A percentile compares a stretch with the other conserved stretches of the same genome.
Conservation (phyloP, 1,284 basidiomycete genomes). For the Kwoniella shivajii region DNA sequence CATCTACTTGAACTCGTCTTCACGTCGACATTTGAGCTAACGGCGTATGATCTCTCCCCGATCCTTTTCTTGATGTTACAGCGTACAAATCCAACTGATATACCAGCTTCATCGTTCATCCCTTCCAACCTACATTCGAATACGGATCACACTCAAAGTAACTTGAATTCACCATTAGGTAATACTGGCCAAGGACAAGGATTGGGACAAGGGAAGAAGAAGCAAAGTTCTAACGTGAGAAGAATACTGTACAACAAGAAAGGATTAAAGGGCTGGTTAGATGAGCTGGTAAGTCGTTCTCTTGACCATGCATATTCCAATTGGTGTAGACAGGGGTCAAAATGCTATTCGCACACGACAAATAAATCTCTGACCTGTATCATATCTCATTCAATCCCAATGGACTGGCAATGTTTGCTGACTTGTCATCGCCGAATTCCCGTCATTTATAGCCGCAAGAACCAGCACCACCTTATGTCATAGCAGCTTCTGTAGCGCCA, state of each 20-base stretch:
- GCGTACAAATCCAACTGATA: conserved; percentile 53
- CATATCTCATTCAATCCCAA: too few relatives aligned
- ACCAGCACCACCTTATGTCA: conserved; percentile 42
- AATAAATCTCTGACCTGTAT: too few relatives aligned
- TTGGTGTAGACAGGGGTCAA: neutral
- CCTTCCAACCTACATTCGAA: conserved; percentile 16
- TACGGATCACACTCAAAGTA: neutral
- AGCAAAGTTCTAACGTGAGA: conserved; percentile 49
- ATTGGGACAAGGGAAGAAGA: conserved; percentile 39
- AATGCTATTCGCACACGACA: neutral
- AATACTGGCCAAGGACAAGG: neutral
- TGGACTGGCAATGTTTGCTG: too few relatives aligned
- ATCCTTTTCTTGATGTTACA: conserved; percentile 20
- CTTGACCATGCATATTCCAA: conserved; percentile 6
- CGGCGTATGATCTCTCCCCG: too few relatives aligned
- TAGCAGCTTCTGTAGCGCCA: conserved; percentile 35
- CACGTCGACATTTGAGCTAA: too few relatives aligned
- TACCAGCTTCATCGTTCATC: conserved; percentile 45
- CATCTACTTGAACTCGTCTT: too few relatives aligned
- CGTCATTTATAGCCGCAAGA: conserved; percentile 26
- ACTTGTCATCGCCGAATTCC: neutral
- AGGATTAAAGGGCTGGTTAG: conserved; percentile 50
- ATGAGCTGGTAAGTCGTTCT: conserved; percentile 41
- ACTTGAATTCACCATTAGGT: neutral
- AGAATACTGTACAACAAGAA: conserved; percentile 48